phyloP scores from a whole-genome alignment of 768 basidiomycete species.

The Phylloporus arenicola region DNA sequence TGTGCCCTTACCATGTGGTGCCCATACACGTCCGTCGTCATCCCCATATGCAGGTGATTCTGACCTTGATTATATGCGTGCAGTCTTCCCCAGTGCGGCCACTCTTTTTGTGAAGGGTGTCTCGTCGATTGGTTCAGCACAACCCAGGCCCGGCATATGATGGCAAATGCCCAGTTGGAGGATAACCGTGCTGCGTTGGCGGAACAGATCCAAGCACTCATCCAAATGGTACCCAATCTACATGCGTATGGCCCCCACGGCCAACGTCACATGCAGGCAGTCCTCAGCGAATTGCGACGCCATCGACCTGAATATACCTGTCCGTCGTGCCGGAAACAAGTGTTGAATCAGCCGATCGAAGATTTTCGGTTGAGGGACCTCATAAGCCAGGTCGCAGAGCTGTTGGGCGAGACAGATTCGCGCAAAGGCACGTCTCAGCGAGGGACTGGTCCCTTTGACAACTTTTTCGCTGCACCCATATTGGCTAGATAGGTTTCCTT shows the following conservation, averaged over 20 bases:
- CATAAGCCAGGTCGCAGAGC: slow-evolving; percentile 44
- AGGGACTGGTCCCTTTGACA: slow-evolving; percentile 38
- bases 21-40: slow-evolving; percentile 52
- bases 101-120: slow-evolving; percentile 62
- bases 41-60: background rate
- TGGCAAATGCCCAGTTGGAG: slow-evolving; percentile 42
- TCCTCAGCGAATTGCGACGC: slow-evolving; percentile 23
- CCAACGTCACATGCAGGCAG: slow-evolving; percentile 13
- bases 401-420: slow-evolving; percentile 45
- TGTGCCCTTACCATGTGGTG: slow-evolving; percentile 61
- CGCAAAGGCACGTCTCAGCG: background rate
- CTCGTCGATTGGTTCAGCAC: slow-evolving; percentile 51
- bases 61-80: background rate
- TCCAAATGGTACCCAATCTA: slow-evolving; percentile 21
- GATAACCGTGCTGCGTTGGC: slow-evolving; percentile 22
- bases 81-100: slow-evolving; percentile 64
- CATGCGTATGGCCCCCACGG: slow-evolving; percentile 14
- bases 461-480: slow-evolving; percentile 35
- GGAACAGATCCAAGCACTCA: slow-evolving; percentile 13
- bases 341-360: slow-evolving; percentile 50
- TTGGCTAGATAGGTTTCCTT: background rate
- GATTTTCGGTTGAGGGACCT: slow-evolving; percentile 58
- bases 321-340: slow-evolving; percentile 55
- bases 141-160: slow-evolving; percentile 45
- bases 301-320: slow-evolving; percentile 55